Percentiles rank a stretch among this genome's conserved stretches.
phyloP scores from a whole-genome alignment of 2,329 filamentous ascomycete species.

The Teratosphaeria gauchensis region DNA sequence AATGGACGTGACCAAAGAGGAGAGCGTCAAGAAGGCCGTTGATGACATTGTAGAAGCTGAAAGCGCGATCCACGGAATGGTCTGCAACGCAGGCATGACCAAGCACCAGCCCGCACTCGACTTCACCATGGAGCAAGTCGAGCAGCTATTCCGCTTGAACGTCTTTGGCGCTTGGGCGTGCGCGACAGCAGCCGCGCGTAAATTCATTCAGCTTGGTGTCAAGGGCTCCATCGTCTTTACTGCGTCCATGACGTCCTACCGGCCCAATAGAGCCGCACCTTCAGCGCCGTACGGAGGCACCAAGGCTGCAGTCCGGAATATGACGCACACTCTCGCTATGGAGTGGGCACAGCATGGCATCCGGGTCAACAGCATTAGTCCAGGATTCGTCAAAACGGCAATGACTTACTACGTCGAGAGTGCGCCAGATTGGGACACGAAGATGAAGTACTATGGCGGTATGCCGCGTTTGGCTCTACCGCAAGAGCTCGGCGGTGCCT shows the following conservation, averaged over 20 bases:
- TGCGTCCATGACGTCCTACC: conserved; percentile 7
- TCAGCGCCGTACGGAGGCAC: conserved; percentile 33
- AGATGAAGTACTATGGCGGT: conserved; percentile 46
- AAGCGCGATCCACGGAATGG: conserved; percentile 20
- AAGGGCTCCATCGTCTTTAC: conserved; percentile 8
- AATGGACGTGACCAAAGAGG: conserved; percentile 22
- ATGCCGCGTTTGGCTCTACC: conserved; percentile 44
- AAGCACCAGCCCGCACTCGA: conserved; percentile 24
- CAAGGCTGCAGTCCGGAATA: conserved; percentile 34
- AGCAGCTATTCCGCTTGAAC: conserved; percentile 21
- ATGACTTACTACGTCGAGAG: conserved; percentile 43
- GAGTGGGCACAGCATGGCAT: conserved; percentile 27
- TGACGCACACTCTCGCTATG: conserved; percentile 29
- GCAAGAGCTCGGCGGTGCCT: conserved; percentile 42
- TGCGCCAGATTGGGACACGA: conserved; percentile 42
- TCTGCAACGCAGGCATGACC: conserved; percentile 22
- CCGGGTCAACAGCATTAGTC: conserved; percentile 24
- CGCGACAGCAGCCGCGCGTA: conserved; percentile 5
- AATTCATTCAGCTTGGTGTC: conserved; percentile 6
- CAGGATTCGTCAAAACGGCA: conserved; percentile 25
- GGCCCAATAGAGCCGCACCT: conserved; percentile 18
- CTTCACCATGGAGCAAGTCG: conserved; percentile 21
- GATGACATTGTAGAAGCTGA: conserved; percentile 18
- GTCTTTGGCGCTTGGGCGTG: conserved; percentile 10
- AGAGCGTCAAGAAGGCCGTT: conserved; percentile 17